Percentiles rank a stretch among this genome's conserved stretches.
Conservation (phyloP, 1,284 basidiomycete genomes). For the Hymenochaete sp. region DNA sequence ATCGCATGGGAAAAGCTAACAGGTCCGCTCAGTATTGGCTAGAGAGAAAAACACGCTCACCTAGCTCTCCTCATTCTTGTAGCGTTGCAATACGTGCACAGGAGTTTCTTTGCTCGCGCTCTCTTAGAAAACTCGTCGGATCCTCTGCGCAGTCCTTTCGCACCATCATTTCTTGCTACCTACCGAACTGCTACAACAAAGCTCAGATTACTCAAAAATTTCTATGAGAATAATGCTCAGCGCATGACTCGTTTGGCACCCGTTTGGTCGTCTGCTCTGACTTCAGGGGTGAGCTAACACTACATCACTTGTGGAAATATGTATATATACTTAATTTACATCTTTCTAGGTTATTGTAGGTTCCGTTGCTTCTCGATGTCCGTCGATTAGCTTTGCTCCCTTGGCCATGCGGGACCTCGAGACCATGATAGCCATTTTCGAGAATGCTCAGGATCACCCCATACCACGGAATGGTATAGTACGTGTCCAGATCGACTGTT, state of each 20-base stretch:
- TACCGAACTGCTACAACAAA: conserved; percentile 3
- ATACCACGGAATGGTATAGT: conserved; percentile 22
- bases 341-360: conserved; percentile 18
- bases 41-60: not conserved
- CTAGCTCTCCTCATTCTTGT: not conserved
- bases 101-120: conserved; percentile 20
- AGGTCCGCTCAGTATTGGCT: not conserved
- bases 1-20: conserved; percentile 1
- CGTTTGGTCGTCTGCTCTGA: conserved; percentile 8
- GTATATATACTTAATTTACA: not conserved
- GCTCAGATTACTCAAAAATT: not conserved
- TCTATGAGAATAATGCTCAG: not conserved
- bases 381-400: conserved; percentile 15
- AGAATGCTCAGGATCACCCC: conserved; percentile 15
- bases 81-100: conserved; percentile 19
- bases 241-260: conserved; percentile 3
- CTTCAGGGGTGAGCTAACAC: conserved; percentile 2
- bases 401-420: conserved; percentile 19
- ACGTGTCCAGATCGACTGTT: too few species aligned
- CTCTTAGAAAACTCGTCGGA: conserved; percentile 16
- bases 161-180: conserved; percentile 12
- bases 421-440: conserved; percentile 18
- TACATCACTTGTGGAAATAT: not conserved
- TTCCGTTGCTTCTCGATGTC: conserved; percentile 17
- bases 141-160: conserved; percentile 12